Base-by-base conservation (phyloP, 805 yeast species). In the Cyberlindnera mycetangii region DNA sequence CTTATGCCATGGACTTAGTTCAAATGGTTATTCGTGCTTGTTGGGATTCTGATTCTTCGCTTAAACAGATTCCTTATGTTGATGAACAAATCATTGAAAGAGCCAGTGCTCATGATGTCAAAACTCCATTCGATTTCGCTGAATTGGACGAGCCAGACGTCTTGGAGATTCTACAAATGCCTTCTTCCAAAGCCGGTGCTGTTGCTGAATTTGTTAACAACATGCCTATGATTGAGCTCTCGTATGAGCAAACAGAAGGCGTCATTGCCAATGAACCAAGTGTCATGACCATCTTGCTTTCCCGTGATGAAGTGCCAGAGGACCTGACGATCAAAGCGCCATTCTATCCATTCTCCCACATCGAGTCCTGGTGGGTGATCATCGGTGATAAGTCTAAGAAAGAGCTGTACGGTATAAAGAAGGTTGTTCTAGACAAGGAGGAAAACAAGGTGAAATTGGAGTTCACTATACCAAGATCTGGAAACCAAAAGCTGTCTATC, bases 121-220 rank as follows among this genome's bases (percentile, higher is more conserved):
- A 79, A 42, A 75, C 88, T 0, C 88, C 93, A 1, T 85, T 79
- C 55, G 97, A 90, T 65, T 72, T 92, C 28, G 84, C 89, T 66
- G 71, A 70, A 10, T 60, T 76, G 45, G 95, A 88, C 45, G 95
- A 92, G 64, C 84, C 89, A 48, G 69, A 76, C 45, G 69, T 92
- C 43, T 81, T 77, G 41, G 72, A 73, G 12, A 66, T 90, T 1
- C 67, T 92, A 48, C 79, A 76, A 17, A 66, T 83, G 50, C 64
- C 70, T 10, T 78, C 75, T 2, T 61, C 60, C 3, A 67, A 79
- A 48, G 65, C 90, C 54, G 69, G 72, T 32, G 72, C 71, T 19
- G 89, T 92, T 39, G 97, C 97, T 0, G 79, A 79, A 15, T 93
- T 92, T 69, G 95, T 89, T 42, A 93, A 93, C 64, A 79, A 76